Base-by-base conservation (phyloP, 192 early-diverging fungal species). In the Coemansia sp. region DNA sequence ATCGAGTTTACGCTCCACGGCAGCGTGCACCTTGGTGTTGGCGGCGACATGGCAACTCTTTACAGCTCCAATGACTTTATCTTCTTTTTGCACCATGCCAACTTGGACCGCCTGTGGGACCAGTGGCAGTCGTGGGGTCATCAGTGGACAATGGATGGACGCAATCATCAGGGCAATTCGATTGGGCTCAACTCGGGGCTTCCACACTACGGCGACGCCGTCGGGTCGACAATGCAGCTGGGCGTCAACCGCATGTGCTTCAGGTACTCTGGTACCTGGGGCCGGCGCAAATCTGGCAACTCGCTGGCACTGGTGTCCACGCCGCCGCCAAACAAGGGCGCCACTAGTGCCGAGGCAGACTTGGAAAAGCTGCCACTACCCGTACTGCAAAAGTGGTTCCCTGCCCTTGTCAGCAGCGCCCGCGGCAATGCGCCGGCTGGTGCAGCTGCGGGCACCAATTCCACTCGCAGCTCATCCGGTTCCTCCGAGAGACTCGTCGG, bases 51-150 rank as follows among this genome's bases (percentile, higher is more conserved):
- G 85, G 73, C 63, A 20, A 73, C 75, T n/a, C 75, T 76, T 57
- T 87, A 74, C 70, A 82, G 86, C 60, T 61, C 85, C 62, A 85
- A 84, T 49, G 90, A 91, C 70, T 85, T 87, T 66, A 66, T 83
- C 60, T 91, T 91, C 66, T 88, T 79, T 65, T 68, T 91, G 16
- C 88, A 91, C 74, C 90, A 91, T 65, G 87, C 87, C 66, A 87
- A 84, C 68, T 75, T 89, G 13, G 90, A 87, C 74, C 78, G 80
- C 34, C 69, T 89, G 29, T 90, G 87, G 87, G 69, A 66, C 55
- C 62, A 74, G 68, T 88, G 87, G 86, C 89, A 90, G 76, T 70
- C 68, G 60, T 77, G 75, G 75, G 75, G 79, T 40, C 78, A 80
- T 33, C 60, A 15, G 16, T 49, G 39, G 52, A 80, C 79, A 20